Evolutionary conservation across 164 flowering plant species (phyloP), one percentile per base, ranked within the genome.

Genomic region (Piper betle): DNA sequence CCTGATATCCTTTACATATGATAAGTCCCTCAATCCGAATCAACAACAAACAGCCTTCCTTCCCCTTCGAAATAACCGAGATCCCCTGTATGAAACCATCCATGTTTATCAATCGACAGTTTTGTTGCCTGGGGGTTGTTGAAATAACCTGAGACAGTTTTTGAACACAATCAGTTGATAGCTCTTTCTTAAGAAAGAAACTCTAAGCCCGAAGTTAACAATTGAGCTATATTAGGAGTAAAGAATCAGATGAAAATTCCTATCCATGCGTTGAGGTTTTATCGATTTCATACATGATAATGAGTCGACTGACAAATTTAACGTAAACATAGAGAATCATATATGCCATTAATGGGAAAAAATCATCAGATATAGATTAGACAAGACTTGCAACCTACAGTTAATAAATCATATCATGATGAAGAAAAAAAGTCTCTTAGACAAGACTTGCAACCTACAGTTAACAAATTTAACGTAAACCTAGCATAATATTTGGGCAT

Each of bases 31-130:
- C 84, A 25, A 84, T 78, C 20, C 93, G 72, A n/a, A 68, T 86
- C 93, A 62, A 86, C 87, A 56, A 86, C 84, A 80, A 61, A 84
- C 40, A 84, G 48, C 50, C 68, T 81, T 55, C 88, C 89, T 39
- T 72, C 76, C 6, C 79, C 75, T 66, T 86, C 83, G 72, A 84
- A 82, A 68, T 84, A 82, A 57, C 88, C 88, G 59, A 84, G 79
- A 74, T 86, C 92, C 63, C 88, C 92, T 3, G 92, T 82, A 60
- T 72, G 86, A 5, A 86, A 60, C 88, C 88, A 86, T 39, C 87
- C 80, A 55, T 81, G 78, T 37, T 78, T 75, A 68, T 79, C 84
- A 64, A 79, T 74, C 18, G 88, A 82, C 60, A 71, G 68, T 68
- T 73, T 72, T 43, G 92, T 84, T 19, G 84, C 92, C 59, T 81